Conservation (phyloP, 1,284 basidiomycete species). For the Exobasidium rhododendri region DNA sequence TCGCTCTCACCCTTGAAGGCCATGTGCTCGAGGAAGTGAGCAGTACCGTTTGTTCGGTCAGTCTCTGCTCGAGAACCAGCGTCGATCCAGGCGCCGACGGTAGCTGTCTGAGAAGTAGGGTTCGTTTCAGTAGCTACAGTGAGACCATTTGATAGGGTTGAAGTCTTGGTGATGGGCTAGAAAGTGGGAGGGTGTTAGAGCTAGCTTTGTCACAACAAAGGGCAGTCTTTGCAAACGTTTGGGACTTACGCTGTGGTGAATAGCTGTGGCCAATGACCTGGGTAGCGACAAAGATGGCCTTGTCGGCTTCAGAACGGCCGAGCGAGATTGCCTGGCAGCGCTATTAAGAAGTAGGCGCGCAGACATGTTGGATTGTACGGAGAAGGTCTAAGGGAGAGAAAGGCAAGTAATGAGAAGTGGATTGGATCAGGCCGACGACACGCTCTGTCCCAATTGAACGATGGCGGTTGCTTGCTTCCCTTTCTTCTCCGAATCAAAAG, state of each 20-base stretch:
- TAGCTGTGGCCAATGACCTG: background rate
- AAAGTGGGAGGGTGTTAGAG: background rate
- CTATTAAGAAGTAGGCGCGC: background rate
- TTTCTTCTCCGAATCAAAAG: background rate
- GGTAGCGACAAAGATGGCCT: slow-evolving; percentile 1
- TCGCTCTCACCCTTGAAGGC: slow-evolving; percentile 61
- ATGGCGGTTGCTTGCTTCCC: no score
- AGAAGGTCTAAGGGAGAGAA: background rate
- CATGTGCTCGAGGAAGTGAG: slow-evolving; percentile 98
- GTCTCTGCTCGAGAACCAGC: slow-evolving; percentile 96
- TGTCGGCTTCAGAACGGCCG: background rate
- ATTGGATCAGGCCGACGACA: no score
- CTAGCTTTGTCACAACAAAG: no score
- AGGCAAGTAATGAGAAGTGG: no score
- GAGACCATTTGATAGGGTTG: slow-evolving; percentile 49
- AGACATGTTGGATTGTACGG: background rate
- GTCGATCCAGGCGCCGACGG: slow-evolving; percentile 98
- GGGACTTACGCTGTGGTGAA: background rate
- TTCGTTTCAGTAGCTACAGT: slow-evolving; percentile 68
- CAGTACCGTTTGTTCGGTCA: slow-evolving; percentile 87
- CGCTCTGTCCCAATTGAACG: no score
- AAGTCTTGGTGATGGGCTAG: slow-evolving; percentile 46
- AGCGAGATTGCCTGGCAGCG: background rate
- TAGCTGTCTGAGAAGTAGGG: slow-evolving; percentile 91
- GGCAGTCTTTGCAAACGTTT: background rate